Conservation (phyloP, 495 filamentous ascomycete genomes). For the Trichoderma reesei region DNA sequence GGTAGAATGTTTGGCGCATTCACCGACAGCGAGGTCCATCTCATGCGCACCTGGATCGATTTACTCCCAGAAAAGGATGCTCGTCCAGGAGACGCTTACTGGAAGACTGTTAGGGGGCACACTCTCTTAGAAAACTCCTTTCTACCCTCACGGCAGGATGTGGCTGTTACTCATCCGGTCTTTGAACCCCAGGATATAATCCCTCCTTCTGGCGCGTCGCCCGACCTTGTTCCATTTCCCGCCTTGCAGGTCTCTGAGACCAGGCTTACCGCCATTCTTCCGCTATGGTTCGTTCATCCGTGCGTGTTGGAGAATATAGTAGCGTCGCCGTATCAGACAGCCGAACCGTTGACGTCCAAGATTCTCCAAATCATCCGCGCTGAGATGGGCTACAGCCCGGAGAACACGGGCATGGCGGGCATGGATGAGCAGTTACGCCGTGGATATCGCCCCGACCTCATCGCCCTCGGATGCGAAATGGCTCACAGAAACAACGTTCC, state of each 20-base stretch:
- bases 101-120: conserved; percentile 8
- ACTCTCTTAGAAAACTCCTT: neutral
- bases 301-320: conserved; percentile 11
- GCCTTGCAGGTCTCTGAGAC: neutral
- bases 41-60: conserved; percentile 28
- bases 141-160: neutral
- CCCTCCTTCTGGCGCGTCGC: neutral
- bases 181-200: neutral
- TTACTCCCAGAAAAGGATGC: conserved; percentile 12
- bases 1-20: conserved; percentile 38
- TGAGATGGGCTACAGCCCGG: conserved; percentile 9
- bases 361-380: conserved; percentile 12
- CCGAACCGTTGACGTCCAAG: neutral
- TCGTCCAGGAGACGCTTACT: conserved; percentile 8
- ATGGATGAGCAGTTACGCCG: conserved; percentile 12
- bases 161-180: neutral
- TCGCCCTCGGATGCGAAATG: conserved; percentile 11
- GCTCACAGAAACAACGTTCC: neutral
- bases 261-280: neutral
- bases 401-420: conserved; percentile 7
- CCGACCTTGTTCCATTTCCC: neutral
- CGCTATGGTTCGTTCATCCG: conserved; percentile 12
- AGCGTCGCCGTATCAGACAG: conserved; percentile 4
- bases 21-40: conserved; percentile 27
- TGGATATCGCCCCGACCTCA: neutral